Conservation (phyloP, 2,329 filamentous ascomycete genomes). For the Aspergillus flavus region DNA sequence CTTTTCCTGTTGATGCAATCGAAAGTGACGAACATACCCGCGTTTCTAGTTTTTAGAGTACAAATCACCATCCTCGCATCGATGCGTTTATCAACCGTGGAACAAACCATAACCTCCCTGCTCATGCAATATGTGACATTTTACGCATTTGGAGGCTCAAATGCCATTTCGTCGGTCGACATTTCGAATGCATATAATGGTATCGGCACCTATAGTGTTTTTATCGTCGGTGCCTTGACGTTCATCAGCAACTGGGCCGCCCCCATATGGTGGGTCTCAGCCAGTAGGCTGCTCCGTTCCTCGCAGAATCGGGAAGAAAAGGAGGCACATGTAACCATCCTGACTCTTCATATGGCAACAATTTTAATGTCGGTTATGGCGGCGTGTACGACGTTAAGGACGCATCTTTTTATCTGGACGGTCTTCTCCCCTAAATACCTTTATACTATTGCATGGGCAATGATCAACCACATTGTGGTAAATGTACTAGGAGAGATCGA, state of each 20-base stretch:
- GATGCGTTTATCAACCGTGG: slow-evolving; percentile 47
- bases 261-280: slow-evolving; percentile 81
- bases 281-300: slow-evolving; percentile 47
- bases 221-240: slow-evolving; percentile 79
- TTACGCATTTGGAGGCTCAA: slow-evolving; percentile 88
- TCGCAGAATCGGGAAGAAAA: slow-evolving; percentile 30
- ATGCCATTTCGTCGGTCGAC: slow-evolving; percentile 94
- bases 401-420: slow-evolving; percentile 97
- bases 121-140: slow-evolving; percentile 81
- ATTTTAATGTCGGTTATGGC: slow-evolving; percentile 78
- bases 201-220: slow-evolving; percentile 74
- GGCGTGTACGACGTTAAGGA: slow-evolving; percentile 79
- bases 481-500: slow-evolving; percentile 63
- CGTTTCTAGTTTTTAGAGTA: slow-evolving; percentile 75
- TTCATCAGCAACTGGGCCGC: slow-evolving; percentile 92
- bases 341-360: slow-evolving; percentile 71
- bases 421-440: slow-evolving; percentile 97
- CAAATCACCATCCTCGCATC: slow-evolving; percentile 58
- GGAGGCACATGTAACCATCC: slow-evolving; percentile 57
- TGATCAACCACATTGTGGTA: slow-evolving; percentile 76
- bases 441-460: slow-evolving; percentile 85
- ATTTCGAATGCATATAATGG: slow-evolving; percentile 96
- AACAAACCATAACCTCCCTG: slow-evolving; percentile 70
- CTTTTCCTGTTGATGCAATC: slow-evolving; percentile 87
- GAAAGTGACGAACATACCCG: slow-evolving; percentile 78